phyloP scores from a whole-genome alignment of 768 basidiomycete genomes.

The Rhizopogon salebrosus region DNA sequence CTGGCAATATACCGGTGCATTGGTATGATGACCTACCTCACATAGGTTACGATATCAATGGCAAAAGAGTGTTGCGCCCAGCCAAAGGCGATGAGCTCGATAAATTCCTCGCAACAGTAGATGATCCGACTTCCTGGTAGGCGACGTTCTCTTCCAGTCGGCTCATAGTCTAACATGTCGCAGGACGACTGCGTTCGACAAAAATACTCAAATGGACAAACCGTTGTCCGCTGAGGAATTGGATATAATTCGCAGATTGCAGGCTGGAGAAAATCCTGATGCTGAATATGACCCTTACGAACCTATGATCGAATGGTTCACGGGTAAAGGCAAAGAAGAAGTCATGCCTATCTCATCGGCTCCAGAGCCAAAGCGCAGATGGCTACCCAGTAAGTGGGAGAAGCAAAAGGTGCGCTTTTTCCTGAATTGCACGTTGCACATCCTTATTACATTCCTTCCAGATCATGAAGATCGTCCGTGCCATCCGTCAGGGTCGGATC shows the following conservation, averaged over 20 bases:
- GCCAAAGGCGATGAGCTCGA: slow-evolving; percentile 96
- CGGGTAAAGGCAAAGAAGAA: slow-evolving; percentile 92
- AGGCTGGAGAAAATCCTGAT: slow-evolving; percentile 89
- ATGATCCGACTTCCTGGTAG: slow-evolving; percentile 87
- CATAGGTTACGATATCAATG: slow-evolving; percentile 93
- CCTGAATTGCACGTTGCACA: not conserved
- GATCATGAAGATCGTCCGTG: slow-evolving; percentile 99
- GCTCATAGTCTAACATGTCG: not conserved
- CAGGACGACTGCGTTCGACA: slow-evolving; percentile 93
- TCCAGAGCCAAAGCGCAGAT: slow-evolving; percentile 93
- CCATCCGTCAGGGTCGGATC: slow-evolving; percentile 94
- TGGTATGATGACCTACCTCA: slow-evolving; percentile 99
- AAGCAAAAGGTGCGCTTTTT: slow-evolving; percentile 79
- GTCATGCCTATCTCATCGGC: slow-evolving; percentile 88
- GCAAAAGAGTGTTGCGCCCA: slow-evolving; percentile 89
- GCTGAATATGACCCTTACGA: slow-evolving; percentile 88
- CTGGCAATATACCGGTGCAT: slow-evolving; percentile 93
- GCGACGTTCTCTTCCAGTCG: slow-evolving; percentile 15
- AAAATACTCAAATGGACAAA: slow-evolving; percentile 78
- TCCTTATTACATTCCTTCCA: slow-evolving; percentile 25
- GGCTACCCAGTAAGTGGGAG: slow-evolving; percentile 99
- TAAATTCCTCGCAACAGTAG: slow-evolving; percentile 90
- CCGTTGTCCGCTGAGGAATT: slow-evolving; percentile 86
- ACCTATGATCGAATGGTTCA: slow-evolving; percentile 94
- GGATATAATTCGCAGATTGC: slow-evolving; percentile 90